Conservation (phyloP, 2,329 filamentous ascomycete species). For the Trichoderma brevicompactum region DNA sequence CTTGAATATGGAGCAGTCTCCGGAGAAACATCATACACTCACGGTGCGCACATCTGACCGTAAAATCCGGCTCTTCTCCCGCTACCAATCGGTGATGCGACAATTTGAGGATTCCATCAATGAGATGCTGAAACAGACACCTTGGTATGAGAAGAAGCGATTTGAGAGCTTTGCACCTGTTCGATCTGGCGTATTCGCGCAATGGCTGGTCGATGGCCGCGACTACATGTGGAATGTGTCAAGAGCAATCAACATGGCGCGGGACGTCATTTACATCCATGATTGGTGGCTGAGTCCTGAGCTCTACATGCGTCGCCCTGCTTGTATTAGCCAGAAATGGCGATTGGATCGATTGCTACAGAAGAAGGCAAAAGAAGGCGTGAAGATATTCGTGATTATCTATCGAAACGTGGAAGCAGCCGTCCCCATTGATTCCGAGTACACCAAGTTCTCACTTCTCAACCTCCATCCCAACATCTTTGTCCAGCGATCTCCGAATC, state of each 20-base stretch:
- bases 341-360: constrained; percentile 91
- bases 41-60: constrained; percentile 91
- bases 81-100: constrained; percentile 83
- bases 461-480: constrained; percentile 97
- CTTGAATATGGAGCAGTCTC: constrained; percentile 44
- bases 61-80: constrained; percentile 86
- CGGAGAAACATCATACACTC: constrained; percentile 76
- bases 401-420: constrained; percentile 98
- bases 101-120: constrained; percentile 94
- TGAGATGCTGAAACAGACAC: constrained; percentile 80
- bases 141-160: constrained; percentile 81
- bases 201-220: constrained; percentile 94
- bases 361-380: constrained; percentile 88
- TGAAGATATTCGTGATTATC: constrained; percentile 97
- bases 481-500: constrained; percentile 93
- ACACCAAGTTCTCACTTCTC: constrained; percentile 94
- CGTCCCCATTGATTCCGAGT: constrained; percentile 96
- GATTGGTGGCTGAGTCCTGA: constrained; percentile 99
- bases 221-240: constrained; percentile 99
- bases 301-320: constrained; percentile 89
- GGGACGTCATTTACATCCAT: constrained; percentile 97
- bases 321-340: constrained; percentile 98
- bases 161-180: constrained; percentile 95
- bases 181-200: constrained; percentile 81
- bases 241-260: constrained; percentile 92